phyloP scores from a whole-genome alignment of 257 asterid genomes.

The Przewalskia tangutica region DNA sequence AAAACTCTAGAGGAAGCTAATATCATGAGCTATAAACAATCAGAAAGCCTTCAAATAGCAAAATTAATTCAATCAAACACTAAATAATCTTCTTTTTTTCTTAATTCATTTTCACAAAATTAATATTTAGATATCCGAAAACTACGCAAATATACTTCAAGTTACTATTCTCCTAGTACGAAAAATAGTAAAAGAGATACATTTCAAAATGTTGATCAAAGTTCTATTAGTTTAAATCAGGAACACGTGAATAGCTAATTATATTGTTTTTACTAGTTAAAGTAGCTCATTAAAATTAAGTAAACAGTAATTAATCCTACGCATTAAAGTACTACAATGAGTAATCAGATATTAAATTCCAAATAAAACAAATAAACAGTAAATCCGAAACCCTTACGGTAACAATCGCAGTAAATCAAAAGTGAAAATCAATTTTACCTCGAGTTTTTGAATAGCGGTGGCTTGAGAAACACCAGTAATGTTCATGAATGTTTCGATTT shows the following conservation, averaged over 20 bases:
- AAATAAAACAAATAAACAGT: too few relatives aligned
- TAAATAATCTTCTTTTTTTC: neutral
- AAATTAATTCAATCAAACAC: too few relatives aligned
- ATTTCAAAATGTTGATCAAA: neutral
- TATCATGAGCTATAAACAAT: neutral
- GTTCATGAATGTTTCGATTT: conserved; percentile 31
- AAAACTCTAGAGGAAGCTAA: neutral
- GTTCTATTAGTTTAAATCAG: neutral
- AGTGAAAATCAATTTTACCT: conserved; percentile 16
- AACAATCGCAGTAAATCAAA: neutral
- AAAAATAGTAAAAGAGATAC: neutral
- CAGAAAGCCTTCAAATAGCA: too few relatives aligned
- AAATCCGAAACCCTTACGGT: neutral
- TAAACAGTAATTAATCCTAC: neutral
- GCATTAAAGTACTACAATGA: neutral
- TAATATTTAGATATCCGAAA: neutral
- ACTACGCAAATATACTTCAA: neutral
- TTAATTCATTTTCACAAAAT: neutral
- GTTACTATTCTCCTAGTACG: neutral
- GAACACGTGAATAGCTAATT: neutral
- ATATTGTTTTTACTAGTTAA: neutral
- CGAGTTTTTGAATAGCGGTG: conserved; percentile 32
- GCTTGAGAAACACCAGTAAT: conserved; percentile 32
- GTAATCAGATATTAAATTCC: neutral
- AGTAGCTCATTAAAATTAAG: neutral